A percentile compares a stretch with the other conserved stretches of the same genome.
These are phyloP conservation scores for Pythium apleroticum DNA, from an alignment of 352 stramenopile genomes.

Conservation along the genomic window DNA sequence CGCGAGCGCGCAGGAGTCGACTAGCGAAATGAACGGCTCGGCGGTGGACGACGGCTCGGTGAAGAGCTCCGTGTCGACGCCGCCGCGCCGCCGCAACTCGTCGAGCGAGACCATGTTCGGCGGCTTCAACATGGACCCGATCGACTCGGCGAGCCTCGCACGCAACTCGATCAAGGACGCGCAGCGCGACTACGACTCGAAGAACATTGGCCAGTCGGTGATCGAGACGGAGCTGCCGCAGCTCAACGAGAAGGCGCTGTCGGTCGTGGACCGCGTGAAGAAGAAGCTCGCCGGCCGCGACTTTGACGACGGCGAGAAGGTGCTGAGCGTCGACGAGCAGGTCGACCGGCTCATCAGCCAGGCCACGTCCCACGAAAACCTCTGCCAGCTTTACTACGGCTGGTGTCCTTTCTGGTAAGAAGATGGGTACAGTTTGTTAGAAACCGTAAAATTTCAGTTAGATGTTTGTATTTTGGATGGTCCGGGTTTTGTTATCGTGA, in stretches of 20 bases:
- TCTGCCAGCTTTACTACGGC: slow-evolving; percentile 99
- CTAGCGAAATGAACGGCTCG: slow-evolving; percentile 25
- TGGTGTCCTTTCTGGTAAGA: slow-evolving; percentile 94
- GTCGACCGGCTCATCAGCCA: slow-evolving; percentile 98
- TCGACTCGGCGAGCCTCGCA: slow-evolving; percentile 50
- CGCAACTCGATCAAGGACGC: slow-evolving; percentile 68
- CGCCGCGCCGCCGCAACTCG: slow-evolving; percentile 55
- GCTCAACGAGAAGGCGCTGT: slow-evolving; percentile 91
- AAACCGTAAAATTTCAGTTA: slow-evolving; percentile 16
- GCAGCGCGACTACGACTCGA: slow-evolving; percentile 54
- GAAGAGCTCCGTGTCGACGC: slow-evolving; percentile 64
- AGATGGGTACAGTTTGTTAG: slow-evolving; percentile 9
- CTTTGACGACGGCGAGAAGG: slow-evolving; percentile 90
- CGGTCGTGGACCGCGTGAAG: slow-evolving; percentile 97
- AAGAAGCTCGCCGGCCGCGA: slow-evolving; percentile 99
- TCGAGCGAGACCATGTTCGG: slow-evolving; percentile 64
- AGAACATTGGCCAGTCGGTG: slow-evolving; percentile 55
- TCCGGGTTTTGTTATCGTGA: slow-evolving; percentile 1
- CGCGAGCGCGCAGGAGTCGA: slow-evolving; percentile 12
- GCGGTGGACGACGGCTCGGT: slow-evolving; percentile 34
- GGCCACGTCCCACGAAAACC: slow-evolving; percentile 98
- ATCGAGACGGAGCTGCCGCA: slow-evolving; percentile 68
- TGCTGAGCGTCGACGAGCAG: slow-evolving; percentile 89
- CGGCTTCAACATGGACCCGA: slow-evolving; percentile 58
- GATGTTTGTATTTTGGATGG: neutral